These are phyloP conservation scores for Diospyros lotus DNA, from an alignment of 148 eudicot species.

Conservation along the genomic window DNA sequence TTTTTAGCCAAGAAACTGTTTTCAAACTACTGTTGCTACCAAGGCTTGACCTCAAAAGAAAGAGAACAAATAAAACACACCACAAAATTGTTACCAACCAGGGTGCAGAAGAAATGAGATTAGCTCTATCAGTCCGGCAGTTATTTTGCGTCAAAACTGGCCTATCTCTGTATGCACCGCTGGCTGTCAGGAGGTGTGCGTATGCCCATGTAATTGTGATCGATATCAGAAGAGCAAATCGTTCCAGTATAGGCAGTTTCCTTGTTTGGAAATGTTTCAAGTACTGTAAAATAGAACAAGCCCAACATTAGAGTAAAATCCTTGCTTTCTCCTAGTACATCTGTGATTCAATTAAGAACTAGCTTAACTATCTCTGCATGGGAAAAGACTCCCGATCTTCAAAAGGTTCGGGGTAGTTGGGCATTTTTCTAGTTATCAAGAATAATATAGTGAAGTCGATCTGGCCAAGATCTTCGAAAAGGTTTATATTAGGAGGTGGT, in stretches of 20 bases:
- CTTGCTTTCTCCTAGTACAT: background rate
- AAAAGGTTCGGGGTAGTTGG: no score
- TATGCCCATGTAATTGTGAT: slow-evolving; percentile 88
- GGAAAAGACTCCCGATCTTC: no score
- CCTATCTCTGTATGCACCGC: slow-evolving; percentile 92
- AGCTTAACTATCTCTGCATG: no score
- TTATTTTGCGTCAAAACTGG: slow-evolving; percentile 68
- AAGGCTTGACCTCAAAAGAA: no score
- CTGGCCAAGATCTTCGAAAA: no score
- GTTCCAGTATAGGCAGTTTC: slow-evolving; percentile 70
- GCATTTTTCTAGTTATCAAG: no score
- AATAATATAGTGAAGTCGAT: no score
- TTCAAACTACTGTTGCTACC: no score
- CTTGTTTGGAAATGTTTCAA: slow-evolving; percentile 84
- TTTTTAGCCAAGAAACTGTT: no score
- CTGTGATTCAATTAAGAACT: background rate
- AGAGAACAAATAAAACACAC: no score
- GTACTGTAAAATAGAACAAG: slow-evolving; percentile 48
- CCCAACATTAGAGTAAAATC: background rate
- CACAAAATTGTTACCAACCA: slow-evolving; percentile 45
- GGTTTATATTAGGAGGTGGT: no score
- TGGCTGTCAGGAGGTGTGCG: slow-evolving; percentile 89
- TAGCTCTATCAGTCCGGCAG: slow-evolving; percentile 85
- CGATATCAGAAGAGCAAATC: slow-evolving; percentile 81
- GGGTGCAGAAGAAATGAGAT: slow-evolving; percentile 90